phyloP scores from a whole-genome alignment of 345 rosid genomes.

The Brassica nigra region DNA sequence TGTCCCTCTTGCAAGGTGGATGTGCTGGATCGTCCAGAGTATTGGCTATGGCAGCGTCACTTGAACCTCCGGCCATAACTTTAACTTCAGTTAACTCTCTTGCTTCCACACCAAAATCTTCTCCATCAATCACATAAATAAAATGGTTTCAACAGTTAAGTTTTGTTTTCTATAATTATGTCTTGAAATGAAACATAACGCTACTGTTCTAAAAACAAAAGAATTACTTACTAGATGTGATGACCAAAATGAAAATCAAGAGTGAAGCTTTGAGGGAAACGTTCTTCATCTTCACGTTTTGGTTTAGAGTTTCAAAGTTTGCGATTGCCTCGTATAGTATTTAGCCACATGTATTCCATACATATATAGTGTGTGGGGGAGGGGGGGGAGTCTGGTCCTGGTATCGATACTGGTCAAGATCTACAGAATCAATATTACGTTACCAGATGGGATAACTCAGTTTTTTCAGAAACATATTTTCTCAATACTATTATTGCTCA shows the following conservation, averaged over 20 bases:
- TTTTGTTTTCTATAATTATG: not conserved
- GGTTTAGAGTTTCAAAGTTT: not conserved
- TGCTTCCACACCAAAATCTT: slow-evolving; percentile 24
- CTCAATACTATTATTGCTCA: not conserved
- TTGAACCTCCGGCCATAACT: not conserved
- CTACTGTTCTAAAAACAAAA: not conserved
- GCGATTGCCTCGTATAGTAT: not conserved
- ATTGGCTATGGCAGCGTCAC: not conserved
- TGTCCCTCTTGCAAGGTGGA: slow-evolving; percentile 11
- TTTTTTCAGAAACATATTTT: not conserved
- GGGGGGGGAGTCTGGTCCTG: not conserved
- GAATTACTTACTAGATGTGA: slow-evolving; percentile 27
- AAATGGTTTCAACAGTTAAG: not conserved
- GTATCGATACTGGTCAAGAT: not conserved
- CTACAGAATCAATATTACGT: not conserved
- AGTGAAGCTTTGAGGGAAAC: not conserved
- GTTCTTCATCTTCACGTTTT: slow-evolving; percentile 13
- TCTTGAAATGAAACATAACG: not conserved
- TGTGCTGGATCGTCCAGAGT: not conserved
- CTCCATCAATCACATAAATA: slow-evolving; percentile 11
- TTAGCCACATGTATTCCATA: not conserved
- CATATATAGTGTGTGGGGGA: not conserved
- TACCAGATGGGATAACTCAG: not conserved
- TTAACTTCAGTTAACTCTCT: not conserved
- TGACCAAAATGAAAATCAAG: slow-evolving; percentile 23